Evolutionary conservation across 2,329 filamentous ascomycete genomes (phyloP).

Genomic region (Aspergillus glaucus): DNA sequence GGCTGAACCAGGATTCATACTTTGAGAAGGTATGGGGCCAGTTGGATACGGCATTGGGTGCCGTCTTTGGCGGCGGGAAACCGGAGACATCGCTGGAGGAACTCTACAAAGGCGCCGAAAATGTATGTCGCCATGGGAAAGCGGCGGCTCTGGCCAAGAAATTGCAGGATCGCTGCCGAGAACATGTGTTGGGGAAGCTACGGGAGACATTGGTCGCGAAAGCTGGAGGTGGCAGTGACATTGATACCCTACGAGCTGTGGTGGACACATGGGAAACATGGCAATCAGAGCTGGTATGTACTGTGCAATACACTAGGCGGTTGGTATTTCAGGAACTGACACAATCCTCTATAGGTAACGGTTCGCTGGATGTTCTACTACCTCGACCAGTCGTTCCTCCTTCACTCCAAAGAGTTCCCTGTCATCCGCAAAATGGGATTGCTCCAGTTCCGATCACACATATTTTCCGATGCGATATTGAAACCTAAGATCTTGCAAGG

Average conservation of each 20-base stretch:
- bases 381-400: constrained; percentile 80
- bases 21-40: constrained; percentile 69
- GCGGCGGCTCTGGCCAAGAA: constrained; percentile 61
- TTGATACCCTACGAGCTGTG: constrained; percentile 58
- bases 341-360: constrained; percentile 48
- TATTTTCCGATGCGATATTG: constrained; percentile 50
- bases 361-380: constrained; percentile 90
- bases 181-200: constrained; percentile 54
- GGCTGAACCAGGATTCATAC: constrained; percentile 66
- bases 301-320: constrained; percentile 20
- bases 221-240: constrained; percentile 49
- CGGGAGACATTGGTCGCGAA: constrained; percentile 53
- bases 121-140: constrained; percentile 74
- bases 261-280: constrained; percentile 67
- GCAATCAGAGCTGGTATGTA: constrained; percentile 66
- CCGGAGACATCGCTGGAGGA: constrained; percentile 74
- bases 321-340: neutral
- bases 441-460: constrained; percentile 60
- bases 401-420: constrained; percentile 62
- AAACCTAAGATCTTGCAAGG: constrained; percentile 56
- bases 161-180: constrained; percentile 60
- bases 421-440: constrained; percentile 79
- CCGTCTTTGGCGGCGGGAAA: constrained; percentile 62
- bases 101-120: constrained; percentile 85
- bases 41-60: constrained; percentile 64